Evolutionary conservation across 164 flowering plant species (phyloP), one percentile per base, ranked within the genome.

Genomic region (Vitis rupestris): DNA sequence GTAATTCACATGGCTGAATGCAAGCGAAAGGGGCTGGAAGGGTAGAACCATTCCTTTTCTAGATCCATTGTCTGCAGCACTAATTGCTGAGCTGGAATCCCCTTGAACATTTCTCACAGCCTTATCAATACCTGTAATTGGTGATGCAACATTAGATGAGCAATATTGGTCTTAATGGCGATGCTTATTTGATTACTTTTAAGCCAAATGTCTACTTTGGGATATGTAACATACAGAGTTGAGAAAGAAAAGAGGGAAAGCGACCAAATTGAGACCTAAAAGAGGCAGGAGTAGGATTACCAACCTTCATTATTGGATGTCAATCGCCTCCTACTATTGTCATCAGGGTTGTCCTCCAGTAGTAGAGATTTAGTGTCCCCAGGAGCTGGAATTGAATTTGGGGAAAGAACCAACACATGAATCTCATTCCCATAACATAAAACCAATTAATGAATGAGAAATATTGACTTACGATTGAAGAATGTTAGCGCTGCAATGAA

Each of bases 41-140:
- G 90, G 92, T 57, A 88, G 73, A 63, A 88, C 84, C 92, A 88
- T 88, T 76, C 92, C 90, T 76, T 68, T 80, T 63, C 69, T 69
- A 7, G 63, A 19, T 61, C 52, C 63, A 48, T 37, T 62, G 10
- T 73, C 60, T 47, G 60, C 54, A 52, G 52, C 77, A 59, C n/a
- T n/a, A 71, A 31, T 47, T 60, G 54, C 55, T 69, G 67, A 53
- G 48, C 56, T 48, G 48, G 23, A 30, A 29, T 49, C 68, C 13
- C 56, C 72, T 66, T 60, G 10, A 68, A 44, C 67, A 30, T 69
- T 37, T 37, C 44, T 37, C 44, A 37, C 44, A 37, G 44, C 44
- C 44, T 4, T 37, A 37, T 37, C 44, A 51, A 63, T 54, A 53
- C 77, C 80, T 79, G 75, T 15, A 71, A 62, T 64, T 23, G 47